Base-by-base conservation (phyloP, 2,329 filamentous ascomycete genomes). In the Penicillium frequentans region DNA sequence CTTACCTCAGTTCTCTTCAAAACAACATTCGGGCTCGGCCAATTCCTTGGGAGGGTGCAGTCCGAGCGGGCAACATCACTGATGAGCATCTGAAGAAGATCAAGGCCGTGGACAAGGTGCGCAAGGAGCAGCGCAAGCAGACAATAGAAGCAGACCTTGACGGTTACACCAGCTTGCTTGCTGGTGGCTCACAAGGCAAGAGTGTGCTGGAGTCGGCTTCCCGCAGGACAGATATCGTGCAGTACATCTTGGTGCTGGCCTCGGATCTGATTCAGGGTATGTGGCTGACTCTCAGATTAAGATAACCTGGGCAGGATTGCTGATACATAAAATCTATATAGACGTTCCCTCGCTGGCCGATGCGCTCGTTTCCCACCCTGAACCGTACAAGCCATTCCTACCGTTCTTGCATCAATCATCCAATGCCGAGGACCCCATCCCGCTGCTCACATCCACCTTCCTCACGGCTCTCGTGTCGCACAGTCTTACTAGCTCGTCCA, bases 31-130 rank as follows among this genome's bases (percentile, higher is more conserved):
- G 95, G 73, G 90, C 91, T 72, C 87, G 95, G 66, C 93, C 93
- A 64, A 96, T 99, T 78, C 93, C 93, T 57, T 99, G 95, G 95
- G 93, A 98, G 77, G 93, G 93, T 69, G 93, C 93, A 69, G 91
- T 96, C 65, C 87, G 95, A 75, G 91, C 91, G 68, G 91, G 93
- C 75, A 95, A 91, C 71, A 90, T 99, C 77, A 96, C 90, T 57
- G 93, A 98, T 67, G 88, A 90, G 66, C 93, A 99, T 77, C 86
- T 97, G 68, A 90, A 90, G 81, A 93, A 93, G 83, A 96, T 99
- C 79, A 93, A 93, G 77, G 91, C 93, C 60, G 91, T 98, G 68
- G 95, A 98, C 77, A 98, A 97, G 79, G 90, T 95, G 65, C 90
- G 92, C 76, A 95, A 91, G 76, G 95, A 98, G 66, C 90, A 92